Conservation (phyloP, 2,329 filamentous ascomycete species). For the Pseudogymnoascus destructans region DNA sequence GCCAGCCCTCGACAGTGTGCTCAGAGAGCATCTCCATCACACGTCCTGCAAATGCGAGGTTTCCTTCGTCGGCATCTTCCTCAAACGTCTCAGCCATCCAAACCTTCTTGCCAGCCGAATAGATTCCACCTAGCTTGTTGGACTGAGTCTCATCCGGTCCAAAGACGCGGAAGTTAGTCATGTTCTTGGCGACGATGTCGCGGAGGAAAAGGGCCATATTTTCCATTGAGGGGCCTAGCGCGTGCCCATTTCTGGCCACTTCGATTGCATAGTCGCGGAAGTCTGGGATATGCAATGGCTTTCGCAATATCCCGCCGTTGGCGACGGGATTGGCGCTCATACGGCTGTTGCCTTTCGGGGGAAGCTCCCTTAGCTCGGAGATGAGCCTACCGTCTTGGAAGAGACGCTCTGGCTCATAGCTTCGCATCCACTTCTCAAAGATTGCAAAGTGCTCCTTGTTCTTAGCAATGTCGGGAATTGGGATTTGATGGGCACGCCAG, state of each 20-base stretch:
- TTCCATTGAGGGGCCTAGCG: slow-evolving; percentile 49
- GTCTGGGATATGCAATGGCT: slow-evolving; percentile 55
- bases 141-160: slow-evolving; percentile 72
- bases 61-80: slow-evolving; percentile 62
- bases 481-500: slow-evolving; percentile 69
- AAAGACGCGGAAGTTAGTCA: slow-evolving; percentile 58
- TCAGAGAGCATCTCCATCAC: slow-evolving; percentile 81
- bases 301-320: slow-evolving; percentile 55
- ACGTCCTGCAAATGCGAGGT: slow-evolving; percentile 52
- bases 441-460: slow-evolving; percentile 53
- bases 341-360: slow-evolving; percentile 50
- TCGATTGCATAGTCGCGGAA: slow-evolving; percentile 55
- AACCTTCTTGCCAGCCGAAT: slow-evolving; percentile 63
- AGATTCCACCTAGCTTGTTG: slow-evolving; percentile 62
- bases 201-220: slow-evolving; percentile 56
- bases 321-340: slow-evolving; percentile 69
- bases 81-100: slow-evolving; percentile 71
- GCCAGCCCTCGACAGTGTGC: slow-evolving; percentile 68
- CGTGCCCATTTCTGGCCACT: slow-evolving; percentile 46
- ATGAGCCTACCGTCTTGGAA: slow-evolving; percentile 54
- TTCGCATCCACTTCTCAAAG: slow-evolving; percentile 65
- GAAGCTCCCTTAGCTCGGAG: slow-evolving; percentile 48
- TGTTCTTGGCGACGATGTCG: slow-evolving; percentile 53
- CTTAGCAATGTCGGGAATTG: slow-evolving; percentile 54
- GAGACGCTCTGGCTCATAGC: slow-evolving; percentile 60